Percentiles rank a stretch among this genome's conserved stretches.
These are phyloP conservation scores for Obba rivulosa DNA, from an alignment of 768 basidiomycete genomes.

Conservation along the genomic window DNA sequence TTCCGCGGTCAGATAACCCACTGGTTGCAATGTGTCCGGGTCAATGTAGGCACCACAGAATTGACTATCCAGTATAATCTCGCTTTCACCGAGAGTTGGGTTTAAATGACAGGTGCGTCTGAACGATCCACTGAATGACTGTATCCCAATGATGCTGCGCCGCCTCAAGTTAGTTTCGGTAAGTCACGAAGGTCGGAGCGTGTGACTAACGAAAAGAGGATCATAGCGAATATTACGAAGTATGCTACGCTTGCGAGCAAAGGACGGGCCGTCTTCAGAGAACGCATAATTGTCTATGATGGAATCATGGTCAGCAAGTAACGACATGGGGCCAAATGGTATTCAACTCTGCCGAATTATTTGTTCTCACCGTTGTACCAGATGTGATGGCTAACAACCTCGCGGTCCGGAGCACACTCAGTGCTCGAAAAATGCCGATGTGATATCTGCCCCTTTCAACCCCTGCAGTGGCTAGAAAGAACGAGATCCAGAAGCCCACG, in stretches of 20 bases:
- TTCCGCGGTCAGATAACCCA: conserved; percentile 37
- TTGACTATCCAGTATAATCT: conserved; percentile 41
- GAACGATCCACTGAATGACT: conserved; percentile 85
- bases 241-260: conserved; percentile 86
- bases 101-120: conserved; percentile 56
- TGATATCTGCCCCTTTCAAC: conserved; percentile 64
- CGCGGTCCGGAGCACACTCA: conserved; percentile 80
- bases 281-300: conserved; percentile 77
- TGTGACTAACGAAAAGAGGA: conserved; percentile 74
- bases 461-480: conserved; percentile 63
- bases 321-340: background rate
- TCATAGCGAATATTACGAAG: conserved; percentile 87
- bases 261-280: conserved; percentile 84
- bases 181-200: background rate
- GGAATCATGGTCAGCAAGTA: no score
- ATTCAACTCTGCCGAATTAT: background rate
- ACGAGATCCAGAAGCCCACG: conserved; percentile 81
- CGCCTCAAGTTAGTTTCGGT: background rate
- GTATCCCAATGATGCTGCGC: conserved; percentile 83
- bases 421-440: conserved; percentile 82
- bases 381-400: conserved; percentile 82
- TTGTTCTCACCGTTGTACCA: conserved; percentile 73
- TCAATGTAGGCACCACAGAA: conserved; percentile 83
- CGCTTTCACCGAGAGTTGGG: conserved; percentile 48
- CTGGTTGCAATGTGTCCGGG: conserved; percentile 39